Conservation (phyloP, 495 filamentous ascomycete genomes). For the Venustampulla echinocandica region DNA sequence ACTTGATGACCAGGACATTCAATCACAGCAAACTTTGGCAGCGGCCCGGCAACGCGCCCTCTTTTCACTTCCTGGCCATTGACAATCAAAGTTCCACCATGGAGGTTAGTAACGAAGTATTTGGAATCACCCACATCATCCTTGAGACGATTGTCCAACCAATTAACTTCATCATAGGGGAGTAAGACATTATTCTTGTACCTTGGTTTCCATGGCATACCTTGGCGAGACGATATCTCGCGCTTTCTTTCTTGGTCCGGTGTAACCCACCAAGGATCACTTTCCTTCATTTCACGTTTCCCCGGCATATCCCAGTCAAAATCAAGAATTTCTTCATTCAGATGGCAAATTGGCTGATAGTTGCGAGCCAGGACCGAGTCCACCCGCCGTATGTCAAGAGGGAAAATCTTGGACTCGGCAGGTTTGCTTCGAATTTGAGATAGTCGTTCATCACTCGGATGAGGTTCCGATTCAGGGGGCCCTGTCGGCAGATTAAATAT, state of each 20-base stretch:
- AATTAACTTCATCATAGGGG: slow-evolving; percentile 10
- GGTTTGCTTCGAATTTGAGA: neutral
- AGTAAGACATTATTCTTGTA: neutral
- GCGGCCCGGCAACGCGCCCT: slow-evolving; percentile 17
- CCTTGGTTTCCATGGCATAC: neutral
- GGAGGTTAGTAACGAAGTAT: slow-evolving; percentile 21
- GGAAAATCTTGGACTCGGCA: slow-evolving; percentile 9
- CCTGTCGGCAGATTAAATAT: slow-evolving; percentile 22
- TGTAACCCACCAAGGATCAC: slow-evolving; percentile 19
- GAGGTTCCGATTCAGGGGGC: neutral
- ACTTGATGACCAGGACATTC: slow-evolving; percentile 17
- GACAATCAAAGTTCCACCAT: slow-evolving; percentile 13
- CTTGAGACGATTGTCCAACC: slow-evolving; percentile 9
- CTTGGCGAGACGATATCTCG: slow-evolving; percentile 11
- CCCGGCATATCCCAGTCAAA: slow-evolving; percentile 3
- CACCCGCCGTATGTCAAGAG: slow-evolving; percentile 16
- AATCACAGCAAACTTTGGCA: slow-evolving; percentile 22
- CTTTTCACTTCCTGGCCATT: slow-evolving; percentile 19
- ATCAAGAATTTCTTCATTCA: neutral
- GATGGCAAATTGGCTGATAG: neutral
- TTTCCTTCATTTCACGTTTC: neutral
- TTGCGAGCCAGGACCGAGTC: neutral
- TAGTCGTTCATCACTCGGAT: slow-evolving; percentile 1
- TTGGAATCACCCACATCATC: neutral
- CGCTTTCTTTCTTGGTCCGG: slow-evolving; percentile 1